Conservation (phyloP, 768 basidiomycete genomes). For the Russula brevipes region DNA sequence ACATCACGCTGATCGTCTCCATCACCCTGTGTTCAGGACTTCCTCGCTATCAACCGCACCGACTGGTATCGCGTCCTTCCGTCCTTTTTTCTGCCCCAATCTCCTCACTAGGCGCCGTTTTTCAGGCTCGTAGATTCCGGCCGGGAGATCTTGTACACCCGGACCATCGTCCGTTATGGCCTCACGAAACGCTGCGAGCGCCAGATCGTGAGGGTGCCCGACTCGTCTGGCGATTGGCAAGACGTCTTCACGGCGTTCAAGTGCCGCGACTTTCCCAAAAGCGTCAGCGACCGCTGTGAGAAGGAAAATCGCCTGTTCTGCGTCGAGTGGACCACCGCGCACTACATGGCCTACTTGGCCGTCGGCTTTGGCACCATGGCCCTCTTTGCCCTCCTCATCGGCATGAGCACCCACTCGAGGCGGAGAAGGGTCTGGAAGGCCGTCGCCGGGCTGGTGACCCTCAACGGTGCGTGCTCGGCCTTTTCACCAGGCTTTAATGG, state of each 20-base stretch:
- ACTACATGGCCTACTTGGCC: conserved; percentile 58
- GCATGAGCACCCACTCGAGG: conserved; percentile 67
- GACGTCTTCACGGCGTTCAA: conserved; percentile 50
- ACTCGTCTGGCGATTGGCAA: conserved; percentile 38
- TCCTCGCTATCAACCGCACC: conserved; percentile 48
- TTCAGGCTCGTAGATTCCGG: conserved; percentile 38
- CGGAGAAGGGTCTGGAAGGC: conserved; percentile 73
- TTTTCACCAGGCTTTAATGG: neutral
- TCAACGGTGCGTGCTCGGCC: conserved; percentile 46
- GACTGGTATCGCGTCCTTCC: conserved; percentile 52
- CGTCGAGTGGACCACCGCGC: conserved; percentile 64
- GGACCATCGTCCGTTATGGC: conserved; percentile 53
- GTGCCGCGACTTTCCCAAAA: conserved; percentile 62
- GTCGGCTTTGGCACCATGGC: conserved; percentile 60
- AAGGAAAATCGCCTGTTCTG: conserved; percentile 56
- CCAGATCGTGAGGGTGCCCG: conserved; percentile 44
- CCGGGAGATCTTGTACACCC: conserved; percentile 43
- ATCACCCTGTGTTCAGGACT: conserved; percentile 39
- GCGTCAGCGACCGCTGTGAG: conserved; percentile 44
- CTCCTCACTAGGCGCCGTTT: neutral
- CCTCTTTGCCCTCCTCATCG: conserved; percentile 54
- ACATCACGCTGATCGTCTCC: neutral
- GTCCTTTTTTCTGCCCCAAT: neutral
- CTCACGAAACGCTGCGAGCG: conserved; percentile 54
- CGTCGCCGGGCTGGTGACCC: conserved; percentile 55